Conservation (phyloP, 176 grass and related monocot species). For the Rhipidocladum racemiflorum region DNA sequence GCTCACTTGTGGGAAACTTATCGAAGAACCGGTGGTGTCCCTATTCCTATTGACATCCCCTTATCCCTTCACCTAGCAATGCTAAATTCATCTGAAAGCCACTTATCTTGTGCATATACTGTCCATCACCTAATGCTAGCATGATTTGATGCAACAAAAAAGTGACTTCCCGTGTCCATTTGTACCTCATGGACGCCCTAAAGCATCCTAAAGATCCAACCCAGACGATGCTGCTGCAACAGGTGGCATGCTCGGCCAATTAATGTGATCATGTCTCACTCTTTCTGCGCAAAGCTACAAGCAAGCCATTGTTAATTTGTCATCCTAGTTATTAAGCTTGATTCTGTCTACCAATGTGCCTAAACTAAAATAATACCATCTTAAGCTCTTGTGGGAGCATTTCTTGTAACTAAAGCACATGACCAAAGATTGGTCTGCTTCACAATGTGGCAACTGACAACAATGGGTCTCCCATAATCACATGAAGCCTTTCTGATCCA, state of each 20-base stretch:
- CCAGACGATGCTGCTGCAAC: constrained; percentile 18
- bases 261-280: constrained; percentile 1
- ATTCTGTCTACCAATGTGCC: neutral
- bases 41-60: neutral
- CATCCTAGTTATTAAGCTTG: neutral
- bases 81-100: constrained; percentile 22
- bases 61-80: constrained; percentile 25
- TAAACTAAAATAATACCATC: neutral
- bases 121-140: neutral
- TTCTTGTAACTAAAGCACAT: neutral
- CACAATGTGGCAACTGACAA: constrained; percentile 21
- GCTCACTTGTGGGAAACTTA: neutral
- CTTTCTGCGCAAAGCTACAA: constrained; percentile 19
- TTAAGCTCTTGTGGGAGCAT: neutral
- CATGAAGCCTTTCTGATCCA: neutral
- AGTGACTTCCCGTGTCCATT: neutral
- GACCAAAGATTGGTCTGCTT: neutral
- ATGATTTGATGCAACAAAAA: constrained; percentile 24
- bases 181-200: neutral
- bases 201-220: neutral
- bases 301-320: neutral
- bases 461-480: neutral
- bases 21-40: neutral
- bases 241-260: constrained; percentile 5
- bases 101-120: constrained; percentile 18